A percentile compares a stretch with the other conserved stretches of the same genome.
These are phyloP conservation scores for Aspergillus pseudoglaucus DNA, from an alignment of 2,329 filamentous ascomycete species.

Conservation along the genomic window DNA sequence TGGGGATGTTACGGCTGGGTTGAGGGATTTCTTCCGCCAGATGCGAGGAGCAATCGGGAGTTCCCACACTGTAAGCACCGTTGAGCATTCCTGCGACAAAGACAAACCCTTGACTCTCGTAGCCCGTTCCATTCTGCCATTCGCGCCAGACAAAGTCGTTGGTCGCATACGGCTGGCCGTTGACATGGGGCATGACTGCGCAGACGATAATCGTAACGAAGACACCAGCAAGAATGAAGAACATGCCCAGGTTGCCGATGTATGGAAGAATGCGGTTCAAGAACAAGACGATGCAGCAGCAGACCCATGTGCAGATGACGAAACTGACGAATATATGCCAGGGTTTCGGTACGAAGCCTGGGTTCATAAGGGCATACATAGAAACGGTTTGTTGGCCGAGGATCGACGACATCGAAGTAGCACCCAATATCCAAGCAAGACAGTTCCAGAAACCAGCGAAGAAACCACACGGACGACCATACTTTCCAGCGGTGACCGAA, in stretches of 20 bases:
- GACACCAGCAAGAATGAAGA: slow-evolving; percentile 50
- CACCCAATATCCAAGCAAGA: slow-evolving; percentile 54
- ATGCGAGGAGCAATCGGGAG: slow-evolving; percentile 60
- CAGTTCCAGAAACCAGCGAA: slow-evolving; percentile 43
- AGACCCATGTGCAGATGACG: slow-evolving; percentile 50
- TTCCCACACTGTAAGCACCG: slow-evolving; percentile 62
- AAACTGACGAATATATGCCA: slow-evolving; percentile 59
- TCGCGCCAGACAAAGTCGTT: slow-evolving; percentile 51
- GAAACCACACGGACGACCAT: slow-evolving; percentile 47
- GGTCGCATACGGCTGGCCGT: slow-evolving; percentile 38
- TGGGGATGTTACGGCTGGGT: slow-evolving; percentile 42
- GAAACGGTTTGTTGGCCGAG: slow-evolving; percentile 54
- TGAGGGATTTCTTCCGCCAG: slow-evolving; percentile 58
- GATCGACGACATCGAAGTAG: slow-evolving; percentile 54
- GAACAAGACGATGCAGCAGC: slow-evolving; percentile 49
- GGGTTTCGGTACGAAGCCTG: slow-evolving; percentile 43
- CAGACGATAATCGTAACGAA: slow-evolving; percentile 49
- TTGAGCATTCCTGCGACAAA: slow-evolving; percentile 63
- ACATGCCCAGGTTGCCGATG: slow-evolving; percentile 51
- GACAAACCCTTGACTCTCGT: slow-evolving; percentile 51
- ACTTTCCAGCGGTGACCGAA: slow-evolving; percentile 51
- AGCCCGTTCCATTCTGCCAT: slow-evolving; percentile 44
- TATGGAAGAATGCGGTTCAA: slow-evolving; percentile 47
- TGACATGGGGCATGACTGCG: slow-evolving; percentile 48
- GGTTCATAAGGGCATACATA: slow-evolving; percentile 56